Base-by-base conservation (phyloP, 2,329 filamentous ascomycete species). In the Xylariaceae sp. region DNA sequence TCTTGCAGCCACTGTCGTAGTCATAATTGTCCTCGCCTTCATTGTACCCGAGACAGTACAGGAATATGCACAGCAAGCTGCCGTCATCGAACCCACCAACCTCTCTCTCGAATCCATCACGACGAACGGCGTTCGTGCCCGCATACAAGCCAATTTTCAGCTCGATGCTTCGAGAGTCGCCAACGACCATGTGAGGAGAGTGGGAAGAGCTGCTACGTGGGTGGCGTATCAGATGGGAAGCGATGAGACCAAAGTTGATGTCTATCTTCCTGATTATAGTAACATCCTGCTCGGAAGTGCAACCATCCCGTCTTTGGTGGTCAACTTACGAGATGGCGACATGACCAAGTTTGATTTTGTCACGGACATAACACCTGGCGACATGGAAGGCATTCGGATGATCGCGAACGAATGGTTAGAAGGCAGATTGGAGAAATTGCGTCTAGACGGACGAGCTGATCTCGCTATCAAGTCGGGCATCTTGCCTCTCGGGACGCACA, bases 361-460 rank as follows among this genome's bases (percentile, higher is more conserved):
- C 52, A 84, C 89, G 42, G 87, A 95, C 59, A 74, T 98, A 40
- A 77, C 82, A 40, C 89, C 91, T 21, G 93, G 92, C 26, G 85
- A 92, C 66, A 77, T 90, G 14, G 86, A 92, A 52, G 88, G 87
- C 5, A 86, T 97, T 64, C 87, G 90, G 57, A 83, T 82, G 56
- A 83, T 98, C 60, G 91, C 90, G 45, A 91, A 95, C 71, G 89
- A 96, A 72, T 98, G 91, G 87, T 77, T 99, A 57, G 86, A 90
- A 51, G 92, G 93, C 40, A 87, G 85, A 51, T 77, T 98, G 55
- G 82, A 86, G 10, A 79, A 82, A 54, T 75, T 99, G 54, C 85
- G 83, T 58, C 77, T 98, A 14, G 81, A 87, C 52, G 93, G 89
- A 43, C 89, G 88, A 67, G 88, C 91, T 21, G 78, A 87, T 40